These are phyloP conservation scores for Monilinia aucupariae DNA, from an alignment of 2,329 filamentous ascomycete species.

Conservation along the genomic window DNA sequence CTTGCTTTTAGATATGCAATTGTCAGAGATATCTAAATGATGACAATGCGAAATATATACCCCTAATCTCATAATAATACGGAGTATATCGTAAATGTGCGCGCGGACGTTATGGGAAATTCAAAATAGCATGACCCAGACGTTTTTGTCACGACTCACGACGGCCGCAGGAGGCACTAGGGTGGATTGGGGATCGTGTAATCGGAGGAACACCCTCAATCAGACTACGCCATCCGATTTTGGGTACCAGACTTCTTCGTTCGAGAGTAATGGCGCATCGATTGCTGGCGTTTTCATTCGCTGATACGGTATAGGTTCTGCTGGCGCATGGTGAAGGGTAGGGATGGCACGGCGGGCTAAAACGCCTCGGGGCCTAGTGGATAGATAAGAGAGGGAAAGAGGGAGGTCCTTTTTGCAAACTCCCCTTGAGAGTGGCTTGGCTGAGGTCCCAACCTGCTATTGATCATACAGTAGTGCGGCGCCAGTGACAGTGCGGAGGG, in stretches of 20 bases:
- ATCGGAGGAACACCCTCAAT: not conserved
- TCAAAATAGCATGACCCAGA: not conserved
- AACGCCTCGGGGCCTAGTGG: not conserved
- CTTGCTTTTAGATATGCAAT: no score
- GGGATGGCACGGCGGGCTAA: not conserved
- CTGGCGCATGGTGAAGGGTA: not conserved
- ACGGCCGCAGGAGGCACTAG: not conserved
- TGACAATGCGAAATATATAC: no score
- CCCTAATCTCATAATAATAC: no score
- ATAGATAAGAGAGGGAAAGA: not conserved
- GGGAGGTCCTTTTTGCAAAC: not conserved
- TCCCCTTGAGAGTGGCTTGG: not conserved
- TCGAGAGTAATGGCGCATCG: not conserved
- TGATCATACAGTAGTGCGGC: no score
- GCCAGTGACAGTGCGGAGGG: no score
- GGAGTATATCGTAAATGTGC: not conserved
- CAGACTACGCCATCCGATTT: not conserved
- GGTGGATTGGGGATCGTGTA: not conserved
- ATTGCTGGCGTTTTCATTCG: not conserved
- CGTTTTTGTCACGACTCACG: not conserved
- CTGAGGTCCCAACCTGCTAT: not conserved
- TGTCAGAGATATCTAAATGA: no score
- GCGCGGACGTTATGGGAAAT: not conserved
- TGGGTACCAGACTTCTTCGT: not conserved
- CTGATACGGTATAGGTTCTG: no score